Base-by-base conservation (phyloP, 345 rosid genomes). In the Eutrema heterophyllum region DNA sequence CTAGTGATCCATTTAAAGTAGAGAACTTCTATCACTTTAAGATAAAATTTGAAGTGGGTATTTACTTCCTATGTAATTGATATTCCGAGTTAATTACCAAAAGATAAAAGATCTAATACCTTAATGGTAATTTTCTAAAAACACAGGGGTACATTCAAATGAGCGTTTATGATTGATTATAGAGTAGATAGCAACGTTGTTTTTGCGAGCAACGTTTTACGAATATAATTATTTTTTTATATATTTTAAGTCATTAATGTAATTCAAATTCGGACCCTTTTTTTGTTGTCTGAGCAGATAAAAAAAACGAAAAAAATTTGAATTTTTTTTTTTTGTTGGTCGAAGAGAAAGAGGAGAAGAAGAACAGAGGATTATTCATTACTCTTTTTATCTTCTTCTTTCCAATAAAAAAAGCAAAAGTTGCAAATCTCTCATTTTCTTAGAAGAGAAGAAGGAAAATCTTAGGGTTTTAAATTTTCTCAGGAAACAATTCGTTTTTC, bases 321-420 rank as follows among this genome's bases (percentile, higher is more conserved):
- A 76, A 55, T 44, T 45, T 64, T 15, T 38, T 38, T 44, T 38
- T 54, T 38, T 68, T 70, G 80, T 70, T 76, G 80, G 75, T 70
- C 67, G 76, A 70, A 76, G 80, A 76, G 67, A 76, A 76, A 76
- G 58, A 73, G 55, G 38, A 12, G 70, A 70, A 64, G 72, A 65
- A 77, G 80, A 77, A 71, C 71, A 76, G 63, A 77, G 63, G 56
- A 18, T 8, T 69, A 64, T 57, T 71, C 72, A 71, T 70, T 70
- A 64, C 50, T 68, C 65, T 16, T 62, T 38, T 16, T n/a, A 32
- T 24, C 74, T 62, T 72, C 63, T 60, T 57, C 67, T 70, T 57
- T 41, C 39, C 30, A 35, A 56, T 21, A 9, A 44, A 26, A 26
- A 29, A 60, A 68, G 63, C 63, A 24, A 77, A 71, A 77, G 72